A percentile compares a stretch with the other conserved stretches of the same genome.
Conservation (phyloP, 495 filamentous ascomycete genomes). For the Lophium mytilinum region DNA sequence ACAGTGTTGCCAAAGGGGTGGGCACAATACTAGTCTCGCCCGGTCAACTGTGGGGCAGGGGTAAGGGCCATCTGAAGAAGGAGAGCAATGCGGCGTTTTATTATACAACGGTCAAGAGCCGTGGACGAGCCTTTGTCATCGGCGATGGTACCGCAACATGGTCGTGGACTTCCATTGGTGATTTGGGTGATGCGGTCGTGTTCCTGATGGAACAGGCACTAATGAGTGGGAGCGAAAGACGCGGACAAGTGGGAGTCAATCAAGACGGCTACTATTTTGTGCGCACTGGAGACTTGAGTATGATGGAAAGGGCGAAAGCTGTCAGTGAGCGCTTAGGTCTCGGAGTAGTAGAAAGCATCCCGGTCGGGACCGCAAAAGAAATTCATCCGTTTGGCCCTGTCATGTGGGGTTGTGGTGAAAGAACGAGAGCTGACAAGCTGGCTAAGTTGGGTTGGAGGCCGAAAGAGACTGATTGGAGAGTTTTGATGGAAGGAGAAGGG, state of each 20-base stretch:
- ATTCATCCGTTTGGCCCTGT: slow-evolving; percentile 21
- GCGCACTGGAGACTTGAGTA: slow-evolving; percentile 19
- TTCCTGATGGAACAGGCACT: slow-evolving; percentile 24
- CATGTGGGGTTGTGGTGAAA: slow-evolving; percentile 22
- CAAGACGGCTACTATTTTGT: slow-evolving; percentile 25
- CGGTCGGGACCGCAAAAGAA: slow-evolving; percentile 14
- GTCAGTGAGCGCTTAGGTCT: slow-evolving; percentile 24
- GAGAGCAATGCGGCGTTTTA: slow-evolving; percentile 19
- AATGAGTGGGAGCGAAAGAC: slow-evolving; percentile 15
- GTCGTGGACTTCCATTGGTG: slow-evolving; percentile 24
- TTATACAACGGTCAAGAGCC: slow-evolving; percentile 21
- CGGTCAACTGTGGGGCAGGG: slow-evolving; percentile 19
- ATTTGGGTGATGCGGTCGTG: slow-evolving; percentile 23
- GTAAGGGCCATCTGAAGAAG: slow-evolving; percentile 22
- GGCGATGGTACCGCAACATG: slow-evolving; percentile 20
- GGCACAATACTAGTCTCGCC: slow-evolving; percentile 19
- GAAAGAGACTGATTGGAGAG: slow-evolving; percentile 19
- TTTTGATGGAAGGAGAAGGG: slow-evolving; percentile 19
- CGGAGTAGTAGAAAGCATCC: slow-evolving; percentile 22
- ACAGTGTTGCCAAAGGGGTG: slow-evolving; percentile 17
- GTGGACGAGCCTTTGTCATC: slow-evolving; percentile 21
- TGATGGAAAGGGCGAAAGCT: slow-evolving; percentile 23
- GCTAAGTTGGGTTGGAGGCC: slow-evolving; percentile 19
- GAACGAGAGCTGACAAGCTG: slow-evolving; percentile 19
- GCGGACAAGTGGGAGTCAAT: slow-evolving; percentile 18